Base-by-base conservation (phyloP, 83 land plant genomes). In the Picea mariana region DNA sequence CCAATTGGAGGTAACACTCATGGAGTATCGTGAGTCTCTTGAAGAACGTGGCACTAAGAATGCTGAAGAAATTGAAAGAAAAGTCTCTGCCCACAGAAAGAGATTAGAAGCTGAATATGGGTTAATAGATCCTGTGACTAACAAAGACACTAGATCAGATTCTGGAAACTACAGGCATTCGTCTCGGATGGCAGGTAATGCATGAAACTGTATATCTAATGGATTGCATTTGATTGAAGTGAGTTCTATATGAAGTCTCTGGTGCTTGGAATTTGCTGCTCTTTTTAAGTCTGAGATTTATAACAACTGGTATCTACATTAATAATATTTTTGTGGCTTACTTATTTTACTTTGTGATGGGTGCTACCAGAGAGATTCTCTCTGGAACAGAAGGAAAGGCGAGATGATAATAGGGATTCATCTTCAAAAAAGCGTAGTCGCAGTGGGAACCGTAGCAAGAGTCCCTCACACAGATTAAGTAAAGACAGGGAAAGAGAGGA, bases 11-110 rank as follows among this genome's bases (percentile, higher is more conserved):
- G 99, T 91, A 62, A 91, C 96, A 78, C 80, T 98, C 21, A 93
- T 98, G 68, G 99, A 96, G 81, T 98, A 96, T 61, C 93, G 99
- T 72, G 99, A 96, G 80, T 96, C 97, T 61, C 95, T 98, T 81
- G 99, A 98, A 85, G 99, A 98, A 44, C 81, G 93, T 67, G 99
- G 99, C 11, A 81, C 91, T 21, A 94, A 84, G 84, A 96, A 79
- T 85, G 24, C 82, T 0, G 99, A 94, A 78, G 99, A 98, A 84
- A 93, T 98, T 71, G 99, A 98, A 81, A 90, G 84, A 81, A 98
- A 93, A 82, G 99, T 96, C 7, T 87, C 90, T 38, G 21, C 79
- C 6, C 87, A 90, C 76, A 87, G 97, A 77, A 91, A 76, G 80
- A 90, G 87, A 82, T 88, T 98, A 21, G 89, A 91, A 86, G 85